Evolutionary conservation across 2,329 filamentous ascomycete species (phyloP).

Genomic region (Graphilbum fragrans): DNA sequence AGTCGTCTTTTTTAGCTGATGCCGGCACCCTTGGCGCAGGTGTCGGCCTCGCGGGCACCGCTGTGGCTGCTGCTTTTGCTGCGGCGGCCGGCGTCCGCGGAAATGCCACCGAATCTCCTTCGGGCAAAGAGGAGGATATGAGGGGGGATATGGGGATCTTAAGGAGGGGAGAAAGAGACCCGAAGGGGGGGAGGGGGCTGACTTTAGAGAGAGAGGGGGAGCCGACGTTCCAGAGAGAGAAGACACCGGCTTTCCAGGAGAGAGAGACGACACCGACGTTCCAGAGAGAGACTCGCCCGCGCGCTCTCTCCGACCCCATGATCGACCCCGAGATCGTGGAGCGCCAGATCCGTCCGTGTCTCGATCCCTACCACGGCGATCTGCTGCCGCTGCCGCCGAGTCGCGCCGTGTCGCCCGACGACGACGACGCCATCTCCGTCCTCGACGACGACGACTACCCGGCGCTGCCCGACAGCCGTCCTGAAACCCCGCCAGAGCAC

Average conservation of each 20-base stretch:
- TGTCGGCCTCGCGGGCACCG: slow-evolving; percentile 46
- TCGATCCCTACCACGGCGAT: slow-evolving; percentile 55
- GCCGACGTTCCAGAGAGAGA: neutral
- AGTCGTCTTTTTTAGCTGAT: slow-evolving; percentile 57
- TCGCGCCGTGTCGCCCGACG: slow-evolving; percentile 35
- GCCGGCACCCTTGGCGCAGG: slow-evolving; percentile 58
- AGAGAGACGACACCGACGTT: neutral
- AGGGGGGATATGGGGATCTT: no score
- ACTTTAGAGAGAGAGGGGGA: neutral
- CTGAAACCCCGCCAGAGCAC: slow-evolving; percentile 38
- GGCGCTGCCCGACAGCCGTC: slow-evolving; percentile 46
- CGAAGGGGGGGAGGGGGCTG: slow-evolving; percentile 9
- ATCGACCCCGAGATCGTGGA: slow-evolving; percentile 47
- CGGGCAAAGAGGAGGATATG: slow-evolving; percentile 21
- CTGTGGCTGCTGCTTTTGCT: slow-evolving; percentile 45
- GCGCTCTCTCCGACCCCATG: slow-evolving; percentile 17
- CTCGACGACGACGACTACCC: slow-evolving; percentile 30
- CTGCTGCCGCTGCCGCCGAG: slow-evolving; percentile 52
- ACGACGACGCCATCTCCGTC: slow-evolving; percentile 11
- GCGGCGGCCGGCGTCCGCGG: slow-evolving; percentile 38
- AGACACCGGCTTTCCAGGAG: neutral
- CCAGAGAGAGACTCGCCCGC: neutral
- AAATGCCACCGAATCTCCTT: slow-evolving; percentile 33
- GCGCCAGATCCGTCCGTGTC: slow-evolving; percentile 49
- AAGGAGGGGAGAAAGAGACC: no score